Evolutionary conservation across 176 grass and related monocot species (phyloP).

Genomic region (Hsuehochloa calcarea): DNA sequence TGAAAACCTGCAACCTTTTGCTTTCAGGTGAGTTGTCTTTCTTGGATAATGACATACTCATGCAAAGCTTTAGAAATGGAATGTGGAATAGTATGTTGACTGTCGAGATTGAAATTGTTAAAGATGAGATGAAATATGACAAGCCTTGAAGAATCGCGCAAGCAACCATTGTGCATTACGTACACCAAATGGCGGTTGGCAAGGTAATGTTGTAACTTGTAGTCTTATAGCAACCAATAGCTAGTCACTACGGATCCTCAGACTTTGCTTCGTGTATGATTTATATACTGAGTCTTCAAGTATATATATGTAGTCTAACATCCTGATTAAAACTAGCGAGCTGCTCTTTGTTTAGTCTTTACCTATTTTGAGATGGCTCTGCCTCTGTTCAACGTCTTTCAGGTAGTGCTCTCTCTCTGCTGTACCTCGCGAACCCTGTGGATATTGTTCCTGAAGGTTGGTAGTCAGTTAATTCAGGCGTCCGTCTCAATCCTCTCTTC

Average conservation of each 20-base stretch:
- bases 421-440: slow-evolving; percentile 2
- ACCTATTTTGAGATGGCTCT: not conserved
- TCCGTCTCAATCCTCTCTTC: not conserved
- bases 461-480: not conserved
- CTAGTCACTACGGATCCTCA: not conserved
- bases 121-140: not conserved
- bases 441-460: slow-evolving; percentile 20
- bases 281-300: not conserved
- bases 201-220: not conserved
- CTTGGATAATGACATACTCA: not conserved
- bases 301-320: not conserved
- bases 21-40: not conserved
- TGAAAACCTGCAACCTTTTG: not conserved
- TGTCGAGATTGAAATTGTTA: not conserved
- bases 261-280: not conserved
- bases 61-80: not conserved
- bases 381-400: not conserved
- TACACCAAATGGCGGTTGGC: not conserved
- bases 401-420: not conserved
- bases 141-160: too few species aligned
- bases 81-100: not conserved
- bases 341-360: too few species aligned
- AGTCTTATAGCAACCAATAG: not conserved
- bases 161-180: not conserved
- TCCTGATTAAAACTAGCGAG: not conserved